These are phyloP conservation scores for Effrenium voratum DNA, from an alignment of 73 alveolate genomes.

Conservation along the genomic window DNA sequence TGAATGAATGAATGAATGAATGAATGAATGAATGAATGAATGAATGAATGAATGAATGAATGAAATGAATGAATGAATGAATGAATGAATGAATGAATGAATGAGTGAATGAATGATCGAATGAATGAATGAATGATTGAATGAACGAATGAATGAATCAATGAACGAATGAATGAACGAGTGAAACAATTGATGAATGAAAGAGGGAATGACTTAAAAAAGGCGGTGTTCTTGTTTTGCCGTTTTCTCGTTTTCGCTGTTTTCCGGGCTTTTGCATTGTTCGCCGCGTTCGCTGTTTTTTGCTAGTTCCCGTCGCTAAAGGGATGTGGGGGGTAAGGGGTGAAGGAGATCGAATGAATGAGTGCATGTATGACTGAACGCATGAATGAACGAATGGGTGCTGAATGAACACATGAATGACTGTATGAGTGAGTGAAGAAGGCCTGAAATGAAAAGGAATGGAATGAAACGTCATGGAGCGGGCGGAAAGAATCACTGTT, in stretches of 20 bases:
- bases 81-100: not conserved
- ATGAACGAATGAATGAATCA: no score
- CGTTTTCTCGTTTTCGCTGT: not conserved
- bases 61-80: not conserved
- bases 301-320: not conserved
- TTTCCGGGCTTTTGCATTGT: not conserved
- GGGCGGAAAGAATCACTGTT: no score
- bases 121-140: no score
- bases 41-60: not conserved
- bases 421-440: not conserved
- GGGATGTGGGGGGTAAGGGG: conserved; percentile 17
- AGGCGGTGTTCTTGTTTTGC: conserved; percentile 57
- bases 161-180: no score
- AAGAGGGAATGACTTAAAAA: conserved; percentile 55
- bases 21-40: not conserved
- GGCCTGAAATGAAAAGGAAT: no score
- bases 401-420: not conserved
- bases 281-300: not conserved
- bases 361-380: conserved; percentile 20
- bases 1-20: no score
- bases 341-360: conserved; percentile 30
- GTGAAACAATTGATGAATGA: no score
- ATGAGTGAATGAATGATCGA: not conserved
- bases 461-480: no score
- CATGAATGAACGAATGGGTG: not conserved